These are phyloP conservation scores for Solanum ahanhuiri DNA, from an alignment of 257 asterid genomes.

Conservation along the genomic window DNA sequence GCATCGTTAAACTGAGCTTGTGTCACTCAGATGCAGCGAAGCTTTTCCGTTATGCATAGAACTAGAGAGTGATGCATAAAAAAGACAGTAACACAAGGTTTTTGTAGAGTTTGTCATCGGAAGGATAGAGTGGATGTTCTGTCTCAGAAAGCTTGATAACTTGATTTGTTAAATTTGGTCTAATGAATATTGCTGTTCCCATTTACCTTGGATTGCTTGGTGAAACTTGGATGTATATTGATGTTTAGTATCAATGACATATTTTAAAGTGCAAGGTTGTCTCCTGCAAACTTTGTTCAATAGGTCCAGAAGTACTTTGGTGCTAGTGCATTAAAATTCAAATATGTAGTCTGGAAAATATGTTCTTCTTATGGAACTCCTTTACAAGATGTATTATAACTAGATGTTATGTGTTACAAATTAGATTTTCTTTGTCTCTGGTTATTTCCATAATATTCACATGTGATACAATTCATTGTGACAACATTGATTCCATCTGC, in stretches of 20 bases:
- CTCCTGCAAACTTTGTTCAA: background rate
- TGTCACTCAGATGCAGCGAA: background rate
- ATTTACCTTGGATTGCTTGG: background rate
- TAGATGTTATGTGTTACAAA: background rate
- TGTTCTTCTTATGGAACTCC: background rate
- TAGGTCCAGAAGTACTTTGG: background rate
- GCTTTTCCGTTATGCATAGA: background rate
- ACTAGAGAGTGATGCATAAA: background rate
- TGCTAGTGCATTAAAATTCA: background rate
- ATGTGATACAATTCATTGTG: background rate
- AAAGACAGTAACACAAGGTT: background rate
- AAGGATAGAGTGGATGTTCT: background rate
- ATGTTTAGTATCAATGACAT: background rate
- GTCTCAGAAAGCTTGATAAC: background rate
- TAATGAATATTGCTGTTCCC: background rate
- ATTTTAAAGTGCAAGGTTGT: background rate
- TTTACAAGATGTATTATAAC: background rate
- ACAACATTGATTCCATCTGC: background rate
- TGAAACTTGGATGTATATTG: background rate
- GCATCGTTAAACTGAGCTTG: background rate
- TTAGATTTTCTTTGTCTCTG: background rate
- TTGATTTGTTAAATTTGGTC: background rate
- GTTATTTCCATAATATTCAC: background rate
- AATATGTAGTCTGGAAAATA: background rate
- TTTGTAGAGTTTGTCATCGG: background rate